Evolutionary conservation across 2,329 filamentous ascomycete species (phyloP), one percentile per base, ranked within the genome.

Genomic region (Colletotrichum gigasporum): DNA sequence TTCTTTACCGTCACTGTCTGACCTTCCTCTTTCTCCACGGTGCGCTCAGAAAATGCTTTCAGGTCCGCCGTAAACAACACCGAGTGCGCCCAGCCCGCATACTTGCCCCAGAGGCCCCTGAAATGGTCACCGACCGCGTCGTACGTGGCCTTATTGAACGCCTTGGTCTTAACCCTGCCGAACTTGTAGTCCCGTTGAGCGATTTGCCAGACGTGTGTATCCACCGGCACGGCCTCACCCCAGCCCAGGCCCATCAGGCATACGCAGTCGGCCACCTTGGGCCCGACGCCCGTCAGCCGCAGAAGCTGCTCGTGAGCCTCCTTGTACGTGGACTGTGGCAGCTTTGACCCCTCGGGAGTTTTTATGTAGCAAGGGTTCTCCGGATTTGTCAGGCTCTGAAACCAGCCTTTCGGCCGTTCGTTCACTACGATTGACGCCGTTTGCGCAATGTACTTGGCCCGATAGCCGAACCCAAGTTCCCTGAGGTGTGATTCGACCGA

Each of bases 131-230:
- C 96, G 12, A 99, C 89, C 0, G 93, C 92, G 74, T 96, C 90
- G 72, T 99, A 98, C 67, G 93, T 94, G 39, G 85, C 87, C 73
- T 96, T 96, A 12, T 91, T 97, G 67, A 99, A 84, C 47, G 93
- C 95, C 73, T 94, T 95, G 66, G 78, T 91, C 73, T 94, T 96
- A 14, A 86, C 87, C 71, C 90, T 92, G 6, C 93, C 92, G 71
- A 99, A 97, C 63, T 90, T 94, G 79, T 99, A 99, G 76, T 99
- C 96, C 55, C 96, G 86, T 75, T 96, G 93, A 1, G 96, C 96
- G 73, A 99, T 98, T 80, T 98, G 94, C 95, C 94, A 98, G 11
- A 99, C 93, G 78, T 99, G 96, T 1, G 96, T 99, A 76, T 99
- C 96, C 30, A 99, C 92, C 0, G 96, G 96, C 1, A 99, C 94